Base-by-base conservation (phyloP, 106 monocot species). In the Acanthochlamys bracteata region DNA sequence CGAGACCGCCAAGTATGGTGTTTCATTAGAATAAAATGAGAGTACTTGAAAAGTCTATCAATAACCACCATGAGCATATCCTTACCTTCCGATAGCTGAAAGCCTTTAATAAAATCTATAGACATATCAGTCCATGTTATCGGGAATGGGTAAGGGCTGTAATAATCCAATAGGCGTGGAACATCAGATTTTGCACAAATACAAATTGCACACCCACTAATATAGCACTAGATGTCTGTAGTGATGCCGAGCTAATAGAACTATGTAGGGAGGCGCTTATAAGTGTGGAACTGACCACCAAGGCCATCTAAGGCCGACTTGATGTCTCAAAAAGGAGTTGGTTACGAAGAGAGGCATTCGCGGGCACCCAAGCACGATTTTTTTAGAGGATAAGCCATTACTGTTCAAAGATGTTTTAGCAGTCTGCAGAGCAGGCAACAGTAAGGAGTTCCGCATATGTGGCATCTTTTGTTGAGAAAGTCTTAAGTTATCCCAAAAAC, bases 81-180 rank as follows among this genome's bases (percentile, higher is more conserved):
- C 0, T 57, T 17, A 0, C 22, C 0, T 21, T 15, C 9, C 1
- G 16, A 16, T 8, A 0, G 24, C 3, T 59, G 25, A 0, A 60
- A 14, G 0, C 52, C 33, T 2, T 1, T 17, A 21, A 70, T 60
- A 13, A 61, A 70, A 22, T 61, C 70, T 27, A 70, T 47, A 0
- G 41, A 8, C 10, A 70, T n/a, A 47, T 49, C 41, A 12, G 60
- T n/a, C 49, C 70, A 70, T 24, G 42, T 46, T 24, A 15, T 7
- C 0, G 4, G 59, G 69, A 24, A 69, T 45, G 20, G 59, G 57
- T 13, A n/a, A 69, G 0, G 58, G 58, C 25, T 58, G 59, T 0
- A 69, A 39, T 4, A 68, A 19, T 0, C 68, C 57, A 15, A 25
- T 42, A n/a, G n/a, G n/a, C n/a, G n/a, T n/a, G n/a, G n/a, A n/a